phyloP scores from a whole-genome alignment of 495 filamentous ascomycete genomes.

The Annulohypoxylon nitens region DNA sequence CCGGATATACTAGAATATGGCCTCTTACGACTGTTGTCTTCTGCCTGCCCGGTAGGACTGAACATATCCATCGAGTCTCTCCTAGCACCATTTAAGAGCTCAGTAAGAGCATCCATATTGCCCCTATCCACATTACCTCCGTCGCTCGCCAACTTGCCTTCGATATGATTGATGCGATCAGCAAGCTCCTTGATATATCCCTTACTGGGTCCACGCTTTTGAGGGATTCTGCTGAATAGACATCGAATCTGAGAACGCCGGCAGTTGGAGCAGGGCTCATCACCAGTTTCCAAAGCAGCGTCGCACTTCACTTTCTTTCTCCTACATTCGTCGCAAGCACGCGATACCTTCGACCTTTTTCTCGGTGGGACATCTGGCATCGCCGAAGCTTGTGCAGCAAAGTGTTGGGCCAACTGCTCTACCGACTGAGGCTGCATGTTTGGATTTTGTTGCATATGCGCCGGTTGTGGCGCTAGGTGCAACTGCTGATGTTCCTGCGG shows the following conservation, averaged over 20 bases:
- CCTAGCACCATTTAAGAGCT: slow-evolving; percentile 50
- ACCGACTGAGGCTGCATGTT: slow-evolving; percentile 49
- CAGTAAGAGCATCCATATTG: slow-evolving; percentile 29
- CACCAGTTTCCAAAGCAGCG: slow-evolving; percentile 81
- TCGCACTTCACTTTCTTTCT: slow-evolving; percentile 98
- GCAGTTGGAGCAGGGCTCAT: slow-evolving; percentile 88
- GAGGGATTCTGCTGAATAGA: slow-evolving; percentile 90
- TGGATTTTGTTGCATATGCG: slow-evolving; percentile 49
- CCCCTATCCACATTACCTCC: slow-evolving; percentile 44
- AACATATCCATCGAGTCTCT: slow-evolving; percentile 57
- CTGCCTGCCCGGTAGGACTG: slow-evolving; percentile 48
- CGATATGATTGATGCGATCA: slow-evolving; percentile 85
- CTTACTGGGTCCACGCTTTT: slow-evolving; percentile 96
- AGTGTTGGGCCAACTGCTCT: slow-evolving; percentile 49
- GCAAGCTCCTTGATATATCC: slow-evolving; percentile 98
- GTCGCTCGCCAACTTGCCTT: slow-evolving; percentile 67
- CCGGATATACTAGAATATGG: slow-evolving; percentile 62
- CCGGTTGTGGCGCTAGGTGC: slow-evolving; percentile 48
- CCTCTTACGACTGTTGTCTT: slow-evolving; percentile 58
- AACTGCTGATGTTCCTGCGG: slow-evolving; percentile 44
- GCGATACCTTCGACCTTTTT: slow-evolving; percentile 91
- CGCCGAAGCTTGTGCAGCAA: slow-evolving; percentile 44
- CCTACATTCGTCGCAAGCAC: slow-evolving; percentile 95
- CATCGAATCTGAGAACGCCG: slow-evolving; percentile 81
- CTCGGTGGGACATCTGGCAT: slow-evolving; percentile 75